phyloP scores from a whole-genome alignment of 2,329 filamentous ascomycete genomes.

The Fusarium buxicola region DNA sequence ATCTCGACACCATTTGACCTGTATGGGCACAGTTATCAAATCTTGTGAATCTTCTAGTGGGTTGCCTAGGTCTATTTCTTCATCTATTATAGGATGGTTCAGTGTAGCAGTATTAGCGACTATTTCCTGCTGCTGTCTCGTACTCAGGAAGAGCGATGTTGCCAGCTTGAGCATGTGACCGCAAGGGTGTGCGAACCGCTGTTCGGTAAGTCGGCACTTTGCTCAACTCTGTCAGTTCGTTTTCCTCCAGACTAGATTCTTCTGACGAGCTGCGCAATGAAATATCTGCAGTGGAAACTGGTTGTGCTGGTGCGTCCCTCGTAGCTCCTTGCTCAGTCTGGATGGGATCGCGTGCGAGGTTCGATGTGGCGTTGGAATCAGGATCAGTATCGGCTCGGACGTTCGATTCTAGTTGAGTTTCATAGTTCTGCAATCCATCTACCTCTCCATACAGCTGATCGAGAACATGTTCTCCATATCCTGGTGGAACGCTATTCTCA shows the following conservation, averaged over 20 bases:
- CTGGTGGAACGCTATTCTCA: slow-evolving; percentile 79
- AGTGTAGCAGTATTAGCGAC: neutral
- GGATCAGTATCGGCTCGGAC: slow-evolving; percentile 74
- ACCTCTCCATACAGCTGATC: slow-evolving; percentile 91
- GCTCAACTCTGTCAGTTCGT: slow-evolving; percentile 72
- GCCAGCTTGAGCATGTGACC: slow-evolving; percentile 61
- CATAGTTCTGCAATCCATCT: slow-evolving; percentile 82
- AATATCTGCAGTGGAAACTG: slow-evolving; percentile 35
- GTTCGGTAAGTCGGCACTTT: slow-evolving; percentile 83
- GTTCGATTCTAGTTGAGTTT: slow-evolving; percentile 72
- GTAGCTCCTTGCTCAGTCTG: slow-evolving; percentile 52
- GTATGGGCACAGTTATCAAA: too few relatives aligned
- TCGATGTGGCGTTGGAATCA: slow-evolving; percentile 47
- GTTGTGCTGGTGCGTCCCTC: neutral
- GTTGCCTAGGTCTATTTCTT: too few relatives aligned
- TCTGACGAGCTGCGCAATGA: slow-evolving; percentile 63
- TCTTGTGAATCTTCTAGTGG: too few relatives aligned
- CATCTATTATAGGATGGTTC: too few relatives aligned
- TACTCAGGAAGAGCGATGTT: slow-evolving; percentile 72
- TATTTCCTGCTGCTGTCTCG: slow-evolving; percentile 58
- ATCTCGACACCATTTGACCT: too few relatives aligned
- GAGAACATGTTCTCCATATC: slow-evolving; percentile 90
- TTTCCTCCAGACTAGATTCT: slow-evolving; percentile 64
- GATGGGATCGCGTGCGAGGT: slow-evolving; percentile 58
- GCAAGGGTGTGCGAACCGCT: slow-evolving; percentile 72